phyloP scores from a whole-genome alignment of 768 basidiomycete genomes.

The Calocera cornea region DNA sequence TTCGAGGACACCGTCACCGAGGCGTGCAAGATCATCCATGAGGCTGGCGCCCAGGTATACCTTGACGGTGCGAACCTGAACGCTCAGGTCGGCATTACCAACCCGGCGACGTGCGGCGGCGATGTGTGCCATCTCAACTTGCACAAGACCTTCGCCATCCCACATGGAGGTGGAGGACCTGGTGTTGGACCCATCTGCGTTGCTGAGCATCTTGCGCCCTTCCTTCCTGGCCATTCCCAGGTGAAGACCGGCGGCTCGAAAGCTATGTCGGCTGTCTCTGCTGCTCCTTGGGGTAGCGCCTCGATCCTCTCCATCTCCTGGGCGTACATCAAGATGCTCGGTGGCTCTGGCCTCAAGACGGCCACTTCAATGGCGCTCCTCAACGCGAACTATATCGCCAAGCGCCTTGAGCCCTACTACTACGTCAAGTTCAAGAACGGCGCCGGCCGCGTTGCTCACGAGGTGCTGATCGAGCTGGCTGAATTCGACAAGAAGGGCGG shows the following conservation, averaged over 20 bases:
- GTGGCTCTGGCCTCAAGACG: conserved; percentile 73
- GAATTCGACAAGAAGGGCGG: conserved; percentile 88
- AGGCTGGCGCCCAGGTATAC: conserved; percentile 94
- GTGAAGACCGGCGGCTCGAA: conserved; percentile 49
- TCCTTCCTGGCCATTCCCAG: conserved; percentile 80
- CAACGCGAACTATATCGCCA: conserved; percentile 95
- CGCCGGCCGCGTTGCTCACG: conserved; percentile 89
- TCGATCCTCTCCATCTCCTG: conserved; percentile 93
- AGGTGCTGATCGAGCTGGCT: conserved; percentile 84
- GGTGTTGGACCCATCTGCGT: conserved; percentile 95
- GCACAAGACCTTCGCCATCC: conserved; percentile 96
- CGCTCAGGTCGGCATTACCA: conserved; percentile 84
- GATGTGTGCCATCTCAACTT: conserved; percentile 98
- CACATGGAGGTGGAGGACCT: conserved; percentile 94
- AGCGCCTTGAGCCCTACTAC: conserved; percentile 72
- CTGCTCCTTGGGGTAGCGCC: conserved; percentile 87
- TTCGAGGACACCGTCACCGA: conserved; percentile 79
- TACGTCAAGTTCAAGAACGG: conserved; percentile 77
- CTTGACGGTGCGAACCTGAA: conserved; percentile 93
- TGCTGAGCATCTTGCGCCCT: conserved; percentile 82
- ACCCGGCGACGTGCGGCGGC: conserved; percentile 87
- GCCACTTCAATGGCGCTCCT: conserved; percentile 79
- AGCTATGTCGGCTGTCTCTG: conserved; percentile 77
- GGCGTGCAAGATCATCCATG: conserved; percentile 88
- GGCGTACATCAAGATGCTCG: conserved; percentile 99